A percentile compares a stretch with the other conserved stretches of the same genome.
Evolutionary conservation across 768 basidiomycete genomes (phyloP).

Genomic region (Kwoniella shandongensis): DNA sequence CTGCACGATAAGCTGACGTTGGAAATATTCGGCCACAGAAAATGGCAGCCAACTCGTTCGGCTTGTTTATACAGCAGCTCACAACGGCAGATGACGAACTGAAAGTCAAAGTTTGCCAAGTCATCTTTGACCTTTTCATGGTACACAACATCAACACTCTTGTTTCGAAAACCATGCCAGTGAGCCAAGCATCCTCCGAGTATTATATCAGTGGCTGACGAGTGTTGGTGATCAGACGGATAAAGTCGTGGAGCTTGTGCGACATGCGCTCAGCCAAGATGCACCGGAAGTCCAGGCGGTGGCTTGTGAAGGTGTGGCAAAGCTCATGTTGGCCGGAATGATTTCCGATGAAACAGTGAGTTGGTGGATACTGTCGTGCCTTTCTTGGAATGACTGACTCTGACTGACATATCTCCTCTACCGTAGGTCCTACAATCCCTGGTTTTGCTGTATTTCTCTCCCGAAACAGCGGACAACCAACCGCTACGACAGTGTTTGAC

Average conservation of each 20-base stretch:
- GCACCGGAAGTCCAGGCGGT: slow-evolving; percentile 67
- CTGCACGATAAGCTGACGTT: not conserved
- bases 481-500: slow-evolving; percentile 79
- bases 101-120: slow-evolving; percentile 70
- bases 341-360: slow-evolving; percentile 69
- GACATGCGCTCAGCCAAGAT: slow-evolving; percentile 63
- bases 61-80: slow-evolving; percentile 77
- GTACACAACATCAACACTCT: slow-evolving; percentile 65
- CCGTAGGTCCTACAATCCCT: slow-evolving; percentile 60
- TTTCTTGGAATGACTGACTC: not conserved
- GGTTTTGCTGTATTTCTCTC: slow-evolving; percentile 70
- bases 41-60: slow-evolving; percentile 64
- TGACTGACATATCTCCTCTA: not conserved
- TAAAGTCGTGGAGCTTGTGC: slow-evolving; percentile 68
- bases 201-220: not conserved
- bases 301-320: slow-evolving; percentile 76
- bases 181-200: slow-evolving; percentile 22
- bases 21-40: slow-evolving; percentile 52
- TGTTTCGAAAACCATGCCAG: slow-evolving; percentile 46
- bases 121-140: slow-evolving; percentile 83
- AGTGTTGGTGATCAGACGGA: slow-evolving; percentile 44
- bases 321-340: slow-evolving; percentile 76
- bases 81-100: slow-evolving; percentile 65
- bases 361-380: not conserved
- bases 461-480: slow-evolving; percentile 75